phyloP scores from a whole-genome alignment of 805 yeast genomes.

The Saturnispora kantuleensis region DNA sequence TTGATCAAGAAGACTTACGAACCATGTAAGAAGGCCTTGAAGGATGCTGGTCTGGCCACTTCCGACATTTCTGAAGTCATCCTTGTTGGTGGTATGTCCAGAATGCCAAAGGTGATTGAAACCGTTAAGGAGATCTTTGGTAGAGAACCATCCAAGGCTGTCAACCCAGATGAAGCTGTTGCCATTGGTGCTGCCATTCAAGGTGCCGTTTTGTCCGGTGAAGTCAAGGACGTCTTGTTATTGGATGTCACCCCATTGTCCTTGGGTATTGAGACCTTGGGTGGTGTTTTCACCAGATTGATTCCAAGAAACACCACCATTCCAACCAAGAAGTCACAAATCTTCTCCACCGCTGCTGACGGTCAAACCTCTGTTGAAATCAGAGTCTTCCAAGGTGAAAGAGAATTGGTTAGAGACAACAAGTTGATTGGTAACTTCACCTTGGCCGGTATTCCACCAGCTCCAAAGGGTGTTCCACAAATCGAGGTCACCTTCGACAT shows the following conservation, averaged over 20 bases:
- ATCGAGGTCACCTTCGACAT: conserved; percentile 92
- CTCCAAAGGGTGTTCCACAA: conserved; percentile 92
- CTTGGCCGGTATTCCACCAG: conserved; percentile 89
- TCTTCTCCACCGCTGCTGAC: conserved; percentile 92
- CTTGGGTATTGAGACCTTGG: conserved; percentile 94
- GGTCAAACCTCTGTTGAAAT: conserved; percentile 96
- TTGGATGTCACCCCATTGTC: conserved; percentile 82
- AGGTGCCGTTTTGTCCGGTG: conserved; percentile 80
- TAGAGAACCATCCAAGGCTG: conserved; percentile 58
- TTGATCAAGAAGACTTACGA: conserved; percentile 58
- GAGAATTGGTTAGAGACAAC: conserved; percentile 96
- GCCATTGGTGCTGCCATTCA: conserved; percentile 87
- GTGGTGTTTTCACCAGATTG: conserved; percentile 92
- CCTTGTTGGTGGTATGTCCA: conserved; percentile 82
- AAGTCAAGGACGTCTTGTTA: conserved; percentile 65
- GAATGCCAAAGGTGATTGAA: conserved; percentile 73
- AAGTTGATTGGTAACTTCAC: conserved; percentile 96
- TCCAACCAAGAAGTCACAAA: conserved; percentile 93
- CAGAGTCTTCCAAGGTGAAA: conserved; percentile 98
- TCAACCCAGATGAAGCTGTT: conserved; percentile 90
- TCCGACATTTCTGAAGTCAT: conserved; percentile 66
- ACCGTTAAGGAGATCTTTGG: conserved; percentile 51
- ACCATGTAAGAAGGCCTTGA: conserved; percentile 64
- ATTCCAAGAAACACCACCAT: conserved; percentile 91
- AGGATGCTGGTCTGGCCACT: conserved; percentile 60